These are phyloP conservation scores for Zizania palustris DNA, from an alignment of 202 grass and related monocot species.

Conservation along the genomic window DNA sequence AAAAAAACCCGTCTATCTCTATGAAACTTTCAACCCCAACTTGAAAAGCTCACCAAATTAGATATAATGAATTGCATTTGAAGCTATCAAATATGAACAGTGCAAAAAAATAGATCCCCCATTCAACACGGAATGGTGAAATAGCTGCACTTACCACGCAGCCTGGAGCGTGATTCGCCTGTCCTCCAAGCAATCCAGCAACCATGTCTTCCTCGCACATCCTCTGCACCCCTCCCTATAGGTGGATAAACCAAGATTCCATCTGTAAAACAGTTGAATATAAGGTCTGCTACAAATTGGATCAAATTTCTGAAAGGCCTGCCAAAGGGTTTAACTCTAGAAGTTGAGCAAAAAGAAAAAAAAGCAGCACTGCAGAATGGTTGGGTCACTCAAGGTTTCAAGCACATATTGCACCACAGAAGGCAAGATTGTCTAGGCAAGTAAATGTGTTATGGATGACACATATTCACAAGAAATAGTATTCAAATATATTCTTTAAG, in stretches of 20 bases:
- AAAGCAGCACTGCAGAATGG: conserved; percentile 5
- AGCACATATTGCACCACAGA: conserved; percentile 19
- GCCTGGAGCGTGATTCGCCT: too few species aligned
- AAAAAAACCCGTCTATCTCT: too few species aligned
- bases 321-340: conserved; percentile 1
- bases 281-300: conserved; percentile 39
- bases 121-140: too few species aligned
- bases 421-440: conserved; percentile 13
- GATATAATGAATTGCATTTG: too few species aligned
- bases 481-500: background rate
- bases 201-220: too few species aligned
- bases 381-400: background rate
- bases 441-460: conserved; percentile 12
- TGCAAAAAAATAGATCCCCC: too few species aligned
- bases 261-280: conserved; percentile 54
- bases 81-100: too few species aligned
- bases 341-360: background rate
- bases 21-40: too few species aligned
- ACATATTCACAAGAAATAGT: conserved; percentile 6
- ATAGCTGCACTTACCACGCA: too few species aligned
- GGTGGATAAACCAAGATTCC: conserved; percentile 46
- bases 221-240: too few species aligned
- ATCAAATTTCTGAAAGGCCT: conserved; percentile 9
- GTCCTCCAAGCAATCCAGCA: too few species aligned
- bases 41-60: too few species aligned